These are phyloP conservation scores for Camillea tinctor DNA, from an alignment of 2,329 filamentous ascomycete genomes.

Conservation along the genomic window DNA sequence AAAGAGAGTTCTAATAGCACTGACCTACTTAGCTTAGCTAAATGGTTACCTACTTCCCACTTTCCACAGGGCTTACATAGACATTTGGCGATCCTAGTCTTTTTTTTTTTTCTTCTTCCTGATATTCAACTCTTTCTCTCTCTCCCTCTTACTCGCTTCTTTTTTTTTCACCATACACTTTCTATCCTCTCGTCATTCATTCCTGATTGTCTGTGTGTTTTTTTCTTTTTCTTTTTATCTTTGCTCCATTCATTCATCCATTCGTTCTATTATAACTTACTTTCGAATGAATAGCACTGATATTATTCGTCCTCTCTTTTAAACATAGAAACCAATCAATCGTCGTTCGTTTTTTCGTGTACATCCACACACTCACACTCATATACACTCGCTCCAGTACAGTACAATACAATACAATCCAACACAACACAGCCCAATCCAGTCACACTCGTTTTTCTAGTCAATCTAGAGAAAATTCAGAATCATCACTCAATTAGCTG, in stretches of 20 bases:
- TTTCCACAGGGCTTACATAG: not conserved
- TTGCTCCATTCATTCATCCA: not conserved
- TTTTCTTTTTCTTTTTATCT: too few species aligned
- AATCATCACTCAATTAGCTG: not conserved
- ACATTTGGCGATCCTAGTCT: not conserved
- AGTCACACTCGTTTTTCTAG: not conserved
- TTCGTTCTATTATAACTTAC: constrained; percentile 3
- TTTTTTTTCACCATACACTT: not conserved
- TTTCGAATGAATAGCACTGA: constrained; percentile 15
- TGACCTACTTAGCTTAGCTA: not conserved
- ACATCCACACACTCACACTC: not conserved
- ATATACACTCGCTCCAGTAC: too few species aligned
- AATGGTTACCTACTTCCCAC: not conserved
- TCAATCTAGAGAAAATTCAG: not conserved
- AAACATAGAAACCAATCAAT: constrained; percentile 2
- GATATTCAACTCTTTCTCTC: not conserved
- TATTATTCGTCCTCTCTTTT: constrained; percentile 20
- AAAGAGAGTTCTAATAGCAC: not conserved
- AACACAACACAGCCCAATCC: not conserved
- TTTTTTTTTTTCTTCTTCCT: not conserved
- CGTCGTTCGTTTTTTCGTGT: constrained; percentile 11
- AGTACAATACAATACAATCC: not conserved
- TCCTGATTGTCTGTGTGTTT: not conserved
- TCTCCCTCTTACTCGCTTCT: not conserved
- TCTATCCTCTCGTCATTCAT: not conserved